Conservation (phyloP, 768 basidiomycete species). For the Polyporus arcularius region DNA sequence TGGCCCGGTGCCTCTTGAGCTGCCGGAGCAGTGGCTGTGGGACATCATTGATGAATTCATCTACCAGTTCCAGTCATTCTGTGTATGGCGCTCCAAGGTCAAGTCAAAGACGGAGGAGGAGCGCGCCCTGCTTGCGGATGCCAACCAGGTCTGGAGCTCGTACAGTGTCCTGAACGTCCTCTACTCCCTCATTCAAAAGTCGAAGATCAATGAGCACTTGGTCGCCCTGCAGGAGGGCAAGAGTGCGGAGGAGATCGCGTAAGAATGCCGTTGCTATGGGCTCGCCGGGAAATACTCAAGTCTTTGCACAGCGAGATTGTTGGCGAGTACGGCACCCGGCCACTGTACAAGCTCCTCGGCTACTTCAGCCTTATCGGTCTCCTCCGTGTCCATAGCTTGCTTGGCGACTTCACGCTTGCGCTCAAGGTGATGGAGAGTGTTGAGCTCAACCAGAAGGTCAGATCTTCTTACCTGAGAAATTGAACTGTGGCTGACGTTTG, state of each 20-base stretch:
- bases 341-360: constrained; percentile 92
- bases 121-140: constrained; percentile 76
- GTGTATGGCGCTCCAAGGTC: constrained; percentile 85
- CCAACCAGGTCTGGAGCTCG: constrained; percentile 91
- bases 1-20: constrained; percentile 87
- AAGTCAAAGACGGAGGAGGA: constrained; percentile 91
- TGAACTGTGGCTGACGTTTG: neutral
- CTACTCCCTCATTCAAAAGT: constrained; percentile 98
- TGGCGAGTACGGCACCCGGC: constrained; percentile 89
- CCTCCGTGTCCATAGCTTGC: constrained; percentile 90
- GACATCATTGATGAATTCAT: constrained; percentile 97
- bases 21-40: constrained; percentile 98
- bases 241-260: constrained; percentile 82
- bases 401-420: constrained; percentile 94
- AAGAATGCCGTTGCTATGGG: constrained; percentile 31
- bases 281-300: constrained; percentile 1
- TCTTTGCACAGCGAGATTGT: constrained; percentile 62
- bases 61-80: constrained; percentile 97
- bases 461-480: neutral
- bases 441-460: constrained; percentile 85
- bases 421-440: constrained; percentile 94
- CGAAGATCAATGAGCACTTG: constrained; percentile 92
- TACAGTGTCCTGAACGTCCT: constrained; percentile 98
- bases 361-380: constrained; percentile 97
- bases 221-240: constrained; percentile 79